These are phyloP conservation scores for Epichloe scottii DNA, from an alignment of 2,329 filamentous ascomycete species.

Conservation along the genomic window DNA sequence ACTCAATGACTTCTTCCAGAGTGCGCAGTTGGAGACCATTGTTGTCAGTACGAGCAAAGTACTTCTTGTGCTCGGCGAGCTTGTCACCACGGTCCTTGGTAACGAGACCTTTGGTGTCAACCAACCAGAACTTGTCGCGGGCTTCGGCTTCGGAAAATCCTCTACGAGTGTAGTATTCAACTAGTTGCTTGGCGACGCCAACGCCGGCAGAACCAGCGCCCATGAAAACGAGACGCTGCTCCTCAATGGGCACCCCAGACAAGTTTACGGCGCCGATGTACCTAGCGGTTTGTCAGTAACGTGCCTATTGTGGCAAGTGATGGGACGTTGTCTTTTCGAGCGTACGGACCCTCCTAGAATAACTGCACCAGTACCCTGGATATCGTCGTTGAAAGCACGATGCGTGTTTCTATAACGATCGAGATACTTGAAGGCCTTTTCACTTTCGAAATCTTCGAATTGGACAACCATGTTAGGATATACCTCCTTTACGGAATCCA, in stretches of 20 bases:
- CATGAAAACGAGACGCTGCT: conserved; percentile 92
- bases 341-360: conserved; percentile 63
- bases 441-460: conserved; percentile 95
- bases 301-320: background rate
- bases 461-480: conserved; percentile 63
- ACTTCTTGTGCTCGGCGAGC: conserved; percentile 79
- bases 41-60: conserved; percentile 54
- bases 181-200: conserved; percentile 94
- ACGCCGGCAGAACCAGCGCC: conserved; percentile 92
- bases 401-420: conserved; percentile 79
- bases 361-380: conserved; percentile 93
- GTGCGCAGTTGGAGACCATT: conserved; percentile 59
- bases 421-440: conserved; percentile 81
- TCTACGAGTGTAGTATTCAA: conserved; percentile 90
- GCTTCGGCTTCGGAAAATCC: conserved; percentile 82
- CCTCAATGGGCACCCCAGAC: conserved; percentile 71
- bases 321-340: conserved; percentile 1
- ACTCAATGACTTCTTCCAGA: conserved; percentile 83
- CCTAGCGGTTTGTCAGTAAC: conserved; percentile 45
- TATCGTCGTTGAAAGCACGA: conserved; percentile 97
- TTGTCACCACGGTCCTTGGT: conserved; percentile 87
- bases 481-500: conserved; percentile 73
- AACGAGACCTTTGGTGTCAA: conserved; percentile 93
- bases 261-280: conserved; percentile 67
- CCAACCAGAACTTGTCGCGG: conserved; percentile 87